A percentile compares a stretch with the other conserved stretches of the same genome.
Conservation (phyloP, 345 rosid species). For the Populus davidiana region DNA sequence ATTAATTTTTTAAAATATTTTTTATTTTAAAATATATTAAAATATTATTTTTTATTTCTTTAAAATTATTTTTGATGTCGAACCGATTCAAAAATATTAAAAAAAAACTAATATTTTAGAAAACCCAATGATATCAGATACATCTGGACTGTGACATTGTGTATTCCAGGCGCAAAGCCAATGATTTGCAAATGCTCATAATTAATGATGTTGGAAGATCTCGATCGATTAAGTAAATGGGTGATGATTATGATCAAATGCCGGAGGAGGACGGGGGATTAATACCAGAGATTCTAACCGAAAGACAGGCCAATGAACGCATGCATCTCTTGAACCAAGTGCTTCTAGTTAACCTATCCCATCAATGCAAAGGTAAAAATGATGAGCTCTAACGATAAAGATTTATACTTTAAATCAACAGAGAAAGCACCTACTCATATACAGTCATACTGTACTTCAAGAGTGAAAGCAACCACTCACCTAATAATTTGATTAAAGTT, state of each 20-base stretch:
- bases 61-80: too few species aligned
- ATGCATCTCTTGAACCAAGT: slow-evolving; percentile 11
- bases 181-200: neutral
- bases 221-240: slow-evolving; percentile 4
- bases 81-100: too few species aligned
- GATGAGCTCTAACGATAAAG: neutral
- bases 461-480: neutral
- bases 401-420: neutral
- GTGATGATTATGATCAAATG: neutral
- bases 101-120: too few species aligned
- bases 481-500: neutral
- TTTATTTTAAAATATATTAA: too few species aligned
- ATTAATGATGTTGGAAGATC: slow-evolving; percentile 12
- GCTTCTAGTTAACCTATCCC: slow-evolving; percentile 17
- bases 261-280: neutral
- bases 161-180: neutral
- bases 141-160: neutral
- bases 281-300: neutral
- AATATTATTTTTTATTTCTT: too few species aligned
- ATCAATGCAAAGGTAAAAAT: slow-evolving; percentile 14
- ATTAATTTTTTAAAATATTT: too few species aligned
- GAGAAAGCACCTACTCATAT: neutral
- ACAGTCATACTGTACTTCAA: neutral
- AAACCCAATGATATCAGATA: neutral
- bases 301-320: neutral